Evolutionary conservation across 2,329 filamentous ascomycete genomes (phyloP).

Genomic region (Phialemoniopsis sp.): DNA sequence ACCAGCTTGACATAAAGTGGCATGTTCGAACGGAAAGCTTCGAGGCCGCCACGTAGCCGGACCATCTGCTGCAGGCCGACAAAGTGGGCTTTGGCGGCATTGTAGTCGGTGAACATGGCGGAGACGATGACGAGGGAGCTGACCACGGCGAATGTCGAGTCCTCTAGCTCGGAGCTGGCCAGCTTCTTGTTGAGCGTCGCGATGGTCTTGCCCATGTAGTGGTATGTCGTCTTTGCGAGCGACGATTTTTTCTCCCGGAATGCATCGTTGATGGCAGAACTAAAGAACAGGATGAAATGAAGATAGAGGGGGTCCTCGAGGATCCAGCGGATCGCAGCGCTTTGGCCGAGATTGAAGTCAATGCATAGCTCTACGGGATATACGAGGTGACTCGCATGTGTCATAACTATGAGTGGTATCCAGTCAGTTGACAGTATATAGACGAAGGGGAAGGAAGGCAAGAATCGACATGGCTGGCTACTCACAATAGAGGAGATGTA

Average conservation of each 20-base stretch:
- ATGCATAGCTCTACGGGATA: not conserved
- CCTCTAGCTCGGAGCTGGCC: not conserved
- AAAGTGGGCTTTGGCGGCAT: not conserved
- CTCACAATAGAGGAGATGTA: not conserved
- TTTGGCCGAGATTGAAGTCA: constrained; percentile 1
- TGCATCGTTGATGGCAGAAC: not conserved
- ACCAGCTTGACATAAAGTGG: not conserved
- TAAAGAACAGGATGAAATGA: constrained; percentile 2
- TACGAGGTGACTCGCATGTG: not conserved
- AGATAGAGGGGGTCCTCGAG: not conserved
- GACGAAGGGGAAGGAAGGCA: too few species aligned
- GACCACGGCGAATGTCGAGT: constrained; percentile 1
- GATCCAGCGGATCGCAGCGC: not conserved
- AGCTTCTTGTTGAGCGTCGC: not conserved
- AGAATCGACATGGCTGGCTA: too few species aligned
- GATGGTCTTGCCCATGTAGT: not conserved
- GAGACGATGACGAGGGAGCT: constrained; percentile 1
- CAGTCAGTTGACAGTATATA: too few species aligned
- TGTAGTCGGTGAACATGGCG: constrained; percentile 1
- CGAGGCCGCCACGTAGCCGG: not conserved
- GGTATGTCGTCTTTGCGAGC: not conserved
- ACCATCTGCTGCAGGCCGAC: constrained; percentile 1
- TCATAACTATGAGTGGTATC: too few species aligned
- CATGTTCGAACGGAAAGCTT: not conserved
- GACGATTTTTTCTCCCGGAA: not conserved